Evolutionary conservation across 75 land plant genomes (phyloP), one percentile per base, ranked within the genome.

Genomic region (Chamaecyparis obtusa): DNA sequence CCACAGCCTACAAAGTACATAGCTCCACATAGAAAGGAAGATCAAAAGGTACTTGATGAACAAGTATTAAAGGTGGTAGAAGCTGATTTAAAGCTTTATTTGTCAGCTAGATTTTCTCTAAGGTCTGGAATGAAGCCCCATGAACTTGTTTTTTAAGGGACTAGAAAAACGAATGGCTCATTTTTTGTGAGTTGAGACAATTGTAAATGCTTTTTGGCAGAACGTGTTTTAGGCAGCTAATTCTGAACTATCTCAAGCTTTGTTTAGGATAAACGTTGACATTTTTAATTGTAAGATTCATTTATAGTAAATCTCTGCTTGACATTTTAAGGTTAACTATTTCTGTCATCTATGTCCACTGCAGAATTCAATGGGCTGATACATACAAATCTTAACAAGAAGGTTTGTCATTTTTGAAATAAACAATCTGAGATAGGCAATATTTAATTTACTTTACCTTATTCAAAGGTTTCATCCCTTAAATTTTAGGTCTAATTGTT

Each of bases 81-180:
- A 81, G 44, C 85, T 19, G 91, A 91, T 43, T 72, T 93, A 87
- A 92, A 86, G 67, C 69, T 87, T 1, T 93, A 93, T 71, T 81
- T 93, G 77, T 78, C 88, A 57, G 88, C 94, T 33, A 92, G 94
- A 44, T 93, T 93, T 84, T 88, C 92, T 86, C 83, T 93, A 85
- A 92, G 89, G 84, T 89, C 93, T 36, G 94, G 94, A 37, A 88
- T 92, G 86, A 93, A 93, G 88, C 94, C 94, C 8, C 94, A 93
- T 86, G 94, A 93, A 87, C 90, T 93, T 60, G 91, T 92, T 15
- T 93, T 93, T 75, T 93, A 87, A 77, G 72, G 49, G 55, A 77
- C 24, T 19, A 21, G 27, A 0, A 16, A 55, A 16, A 3, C 21
- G 27, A 21, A 60, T 3, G 6, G 9, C 0, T 17, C n/a, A 32